Evolutionary conservation across 305 asterid species (phyloP), one percentile per base, ranked within the genome.

Genomic region (Fraxinus sp.): DNA sequence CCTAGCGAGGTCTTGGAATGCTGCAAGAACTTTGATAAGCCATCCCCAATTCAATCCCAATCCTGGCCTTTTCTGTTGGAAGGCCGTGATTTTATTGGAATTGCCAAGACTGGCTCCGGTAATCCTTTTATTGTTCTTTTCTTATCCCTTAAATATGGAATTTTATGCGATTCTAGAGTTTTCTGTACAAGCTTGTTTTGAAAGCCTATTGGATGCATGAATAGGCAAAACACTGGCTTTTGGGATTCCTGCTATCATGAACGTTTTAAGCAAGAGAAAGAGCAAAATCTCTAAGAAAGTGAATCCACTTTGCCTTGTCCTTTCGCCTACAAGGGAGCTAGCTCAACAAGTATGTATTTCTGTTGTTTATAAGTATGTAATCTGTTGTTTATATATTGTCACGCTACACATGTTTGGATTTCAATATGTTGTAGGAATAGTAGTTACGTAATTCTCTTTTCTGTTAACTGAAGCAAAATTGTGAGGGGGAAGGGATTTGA

Each of bases 31-130:
- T 97, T 97, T 35, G 92, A 89, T 75, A 93, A 90, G 88, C 99
- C 98, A 0, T 97, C 98, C 32, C 99, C 99, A 4, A 97, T 97
- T 86, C 99, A 97, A 70, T 88, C 98, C 24, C 91, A 97, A 85
- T 88, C 98, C 0, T 97, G 99, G 98, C 98, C 95, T 22, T 97
- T 92, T 84, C 95, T 97, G 55, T 92, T 97, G 41, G 90, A 92
- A 55, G 97, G 96, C 24, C 97, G 97, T 1, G 99, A 97, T 89
- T 91, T 97, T 68, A 97, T 97, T 77, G 99, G 99, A 49, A 97
- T 97, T 49, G 99, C 99, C 11, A 91, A 88, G 77, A 97, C 98
- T 39, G 99, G 99, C 28, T 97, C 99, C 66, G 99, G 99, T 97
- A 88, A 75, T 52, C 16, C 57, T 28, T 77, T 28, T 0, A 70